Conservation (phyloP, 345 rosid genomes). For the Nasturtium officinale region DNA sequence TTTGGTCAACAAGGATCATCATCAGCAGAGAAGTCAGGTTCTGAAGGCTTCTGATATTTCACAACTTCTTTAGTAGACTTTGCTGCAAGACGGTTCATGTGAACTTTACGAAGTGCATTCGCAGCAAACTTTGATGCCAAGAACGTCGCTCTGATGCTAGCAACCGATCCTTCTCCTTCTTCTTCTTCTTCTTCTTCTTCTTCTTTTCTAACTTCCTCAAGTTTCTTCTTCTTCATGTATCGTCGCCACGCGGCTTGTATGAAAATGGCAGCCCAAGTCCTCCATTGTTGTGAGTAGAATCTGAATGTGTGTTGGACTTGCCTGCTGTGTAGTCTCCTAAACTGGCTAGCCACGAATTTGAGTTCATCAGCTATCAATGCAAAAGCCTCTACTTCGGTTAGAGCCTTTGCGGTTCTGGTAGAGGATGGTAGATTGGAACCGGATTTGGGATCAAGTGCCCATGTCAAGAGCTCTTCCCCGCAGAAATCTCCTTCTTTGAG, state of each 20-base stretch:
- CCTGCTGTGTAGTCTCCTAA: constrained; percentile 90
- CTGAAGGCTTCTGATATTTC: constrained; percentile 86
- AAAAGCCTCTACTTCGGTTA: constrained; percentile 87
- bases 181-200: constrained; percentile 64
- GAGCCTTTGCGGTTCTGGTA: constrained; percentile 89
- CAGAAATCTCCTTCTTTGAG: constrained; percentile 95
- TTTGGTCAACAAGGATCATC: constrained; percentile 40
- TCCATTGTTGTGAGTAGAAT: constrained; percentile 96
- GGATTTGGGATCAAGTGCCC: constrained; percentile 96
- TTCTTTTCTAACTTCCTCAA: constrained; percentile 63
- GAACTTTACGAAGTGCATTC: constrained; percentile 88
- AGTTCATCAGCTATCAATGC: constrained; percentile 89
- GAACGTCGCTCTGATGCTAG: constrained; percentile 86
- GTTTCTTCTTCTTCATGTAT: constrained; percentile 69
- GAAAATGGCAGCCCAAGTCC: constrained; percentile 99
- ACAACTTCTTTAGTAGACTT: constrained; percentile 71
- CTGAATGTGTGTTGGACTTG: constrained; percentile 98
- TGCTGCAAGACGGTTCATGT: constrained; percentile 63
- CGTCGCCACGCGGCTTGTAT: constrained; percentile 98
- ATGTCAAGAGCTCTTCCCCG: constrained; percentile 92
- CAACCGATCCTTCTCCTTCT: constrained; percentile 54
- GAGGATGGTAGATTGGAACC: constrained; percentile 92
- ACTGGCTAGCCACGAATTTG: constrained; percentile 92
- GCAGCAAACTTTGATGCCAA: constrained; percentile 89
- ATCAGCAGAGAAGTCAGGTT: constrained; percentile 93